Conservation (phyloP, 1,284 basidiomycete genomes). For the Schizophyllum amplum region DNA sequence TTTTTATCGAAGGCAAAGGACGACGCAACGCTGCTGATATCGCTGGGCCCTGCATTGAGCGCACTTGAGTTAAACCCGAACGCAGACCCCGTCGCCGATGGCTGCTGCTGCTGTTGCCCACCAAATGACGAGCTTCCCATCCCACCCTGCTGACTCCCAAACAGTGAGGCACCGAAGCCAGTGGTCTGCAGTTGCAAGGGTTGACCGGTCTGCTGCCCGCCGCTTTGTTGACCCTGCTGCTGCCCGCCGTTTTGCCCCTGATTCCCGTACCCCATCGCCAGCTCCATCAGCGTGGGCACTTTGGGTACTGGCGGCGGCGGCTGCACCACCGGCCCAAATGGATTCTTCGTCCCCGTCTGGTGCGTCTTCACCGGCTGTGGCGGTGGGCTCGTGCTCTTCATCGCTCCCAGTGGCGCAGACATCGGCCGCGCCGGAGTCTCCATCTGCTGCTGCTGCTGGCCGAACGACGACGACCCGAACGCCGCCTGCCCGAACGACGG, state of each 20-base stretch:
- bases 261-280: slow-evolving; percentile 46
- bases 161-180: background rate
- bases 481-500: slow-evolving; percentile 16
- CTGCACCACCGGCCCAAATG: slow-evolving; percentile 76
- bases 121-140: background rate
- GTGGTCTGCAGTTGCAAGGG: background rate
- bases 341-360: slow-evolving; percentile 91
- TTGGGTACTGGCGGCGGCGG: slow-evolving; percentile 67
- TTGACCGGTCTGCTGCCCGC: slow-evolving; percentile 13
- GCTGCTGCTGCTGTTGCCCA: slow-evolving; percentile 16
- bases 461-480: slow-evolving; percentile 6
- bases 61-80: slow-evolving; percentile 32
- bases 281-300: slow-evolving; percentile 74
- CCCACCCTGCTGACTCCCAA: background rate
- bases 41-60: slow-evolving; percentile 34
- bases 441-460: slow-evolving; percentile 11
- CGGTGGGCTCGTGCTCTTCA: slow-evolving; percentile 20
- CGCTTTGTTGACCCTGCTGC: slow-evolving; percentile 14
- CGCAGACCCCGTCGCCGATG: slow-evolving; percentile 3
- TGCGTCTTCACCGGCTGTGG: slow-evolving; percentile 71
- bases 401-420: slow-evolving; percentile 54
- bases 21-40: slow-evolving; percentile 63
- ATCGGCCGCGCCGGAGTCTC: slow-evolving; percentile 47
- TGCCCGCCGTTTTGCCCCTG: slow-evolving; percentile 19
- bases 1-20: slow-evolving; percentile 53